phyloP scores from a whole-genome alignment of 2,329 filamentous ascomycete species.

The Aspergillus caelatus region DNA sequence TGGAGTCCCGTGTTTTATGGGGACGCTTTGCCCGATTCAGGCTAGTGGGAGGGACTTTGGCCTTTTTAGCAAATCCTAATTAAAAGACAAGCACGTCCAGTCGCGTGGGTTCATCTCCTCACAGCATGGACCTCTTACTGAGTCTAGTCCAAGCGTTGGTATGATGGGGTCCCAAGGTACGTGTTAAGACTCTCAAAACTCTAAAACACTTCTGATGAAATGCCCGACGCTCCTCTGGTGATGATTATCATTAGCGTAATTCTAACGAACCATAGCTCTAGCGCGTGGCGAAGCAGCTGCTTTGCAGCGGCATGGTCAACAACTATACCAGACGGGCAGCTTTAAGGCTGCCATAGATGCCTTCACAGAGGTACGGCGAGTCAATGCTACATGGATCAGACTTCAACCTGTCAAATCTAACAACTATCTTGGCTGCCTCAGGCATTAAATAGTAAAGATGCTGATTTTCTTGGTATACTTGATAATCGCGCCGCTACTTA shows the following conservation, averaged over 20 bases:
- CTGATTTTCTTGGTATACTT: conserved; percentile 46
- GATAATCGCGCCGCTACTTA: conserved; percentile 60
- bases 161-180: conserved; percentile 20
- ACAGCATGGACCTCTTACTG: not conserved
- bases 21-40: not conserved
- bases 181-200: not conserved
- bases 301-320: conserved; percentile 45
- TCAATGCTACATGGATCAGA: not conserved
- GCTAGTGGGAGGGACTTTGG: not conserved
- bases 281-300: conserved; percentile 24
- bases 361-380: conserved; percentile 41
- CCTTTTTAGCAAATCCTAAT: not conserved
- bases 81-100: not conserved
- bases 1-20: not conserved
- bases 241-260: not conserved
- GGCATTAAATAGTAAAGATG: conserved; percentile 40
- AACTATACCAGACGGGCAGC: conserved; percentile 47
- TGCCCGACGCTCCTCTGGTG: not conserved
- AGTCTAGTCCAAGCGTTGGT: not conserved
- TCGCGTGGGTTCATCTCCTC: not conserved
- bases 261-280: conserved; percentile 3
- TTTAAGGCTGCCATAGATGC: conserved; percentile 47
- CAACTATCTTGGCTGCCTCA: conserved; percentile 20
- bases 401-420: not conserved
- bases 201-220: not conserved